phyloP scores from a whole-genome alignment of 1,139 yeast species.

The Candida buenavistaensis region DNA sequence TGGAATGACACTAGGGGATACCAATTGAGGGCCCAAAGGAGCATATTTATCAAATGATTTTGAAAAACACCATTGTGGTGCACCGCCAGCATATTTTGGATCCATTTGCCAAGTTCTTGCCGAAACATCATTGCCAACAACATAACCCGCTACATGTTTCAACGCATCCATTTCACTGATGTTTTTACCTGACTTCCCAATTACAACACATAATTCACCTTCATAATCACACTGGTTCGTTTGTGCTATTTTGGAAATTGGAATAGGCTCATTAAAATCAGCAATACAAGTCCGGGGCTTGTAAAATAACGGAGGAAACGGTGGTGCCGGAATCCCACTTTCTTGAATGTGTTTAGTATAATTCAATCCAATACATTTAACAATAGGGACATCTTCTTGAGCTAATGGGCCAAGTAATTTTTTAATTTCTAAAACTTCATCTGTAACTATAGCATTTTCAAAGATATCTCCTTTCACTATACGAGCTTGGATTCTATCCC shows the following conservation, averaged over 20 bases:
- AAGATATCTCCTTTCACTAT: constrained; percentile 45
- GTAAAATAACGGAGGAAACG: constrained; percentile 49
- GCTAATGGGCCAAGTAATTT: constrained; percentile 40
- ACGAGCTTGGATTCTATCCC: constrained; percentile 24
- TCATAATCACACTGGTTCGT: constrained; percentile 45
- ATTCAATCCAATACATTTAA: constrained; percentile 39
- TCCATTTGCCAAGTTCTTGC: constrained; percentile 54
- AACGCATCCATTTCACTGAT: constrained; percentile 44
- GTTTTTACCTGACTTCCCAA: constrained; percentile 49
- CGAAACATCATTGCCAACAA: constrained; percentile 56
- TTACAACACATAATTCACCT: constrained; percentile 53
- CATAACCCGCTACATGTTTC: constrained; percentile 50
- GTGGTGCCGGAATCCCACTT: constrained; percentile 33
- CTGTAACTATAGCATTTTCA: constrained; percentile 34
- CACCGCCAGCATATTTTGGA: constrained; percentile 28
- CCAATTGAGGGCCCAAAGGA: constrained; percentile 54
- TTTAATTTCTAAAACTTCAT: constrained; percentile 27
- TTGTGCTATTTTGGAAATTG: constrained; percentile 46
- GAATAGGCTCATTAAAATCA: constrained; percentile 39
- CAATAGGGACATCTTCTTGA: constrained; percentile 31
- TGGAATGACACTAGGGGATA: constrained; percentile 32
- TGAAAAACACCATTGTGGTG: constrained; percentile 52
- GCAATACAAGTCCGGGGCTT: constrained; percentile 43
- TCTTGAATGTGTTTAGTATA: constrained; percentile 34
- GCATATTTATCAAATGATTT: constrained; percentile 59